Evolutionary conservation across 1,139 yeast species (phyloP), one percentile per base, ranked within the genome.

Genomic region (Wickerhamomyces sp.): DNA sequence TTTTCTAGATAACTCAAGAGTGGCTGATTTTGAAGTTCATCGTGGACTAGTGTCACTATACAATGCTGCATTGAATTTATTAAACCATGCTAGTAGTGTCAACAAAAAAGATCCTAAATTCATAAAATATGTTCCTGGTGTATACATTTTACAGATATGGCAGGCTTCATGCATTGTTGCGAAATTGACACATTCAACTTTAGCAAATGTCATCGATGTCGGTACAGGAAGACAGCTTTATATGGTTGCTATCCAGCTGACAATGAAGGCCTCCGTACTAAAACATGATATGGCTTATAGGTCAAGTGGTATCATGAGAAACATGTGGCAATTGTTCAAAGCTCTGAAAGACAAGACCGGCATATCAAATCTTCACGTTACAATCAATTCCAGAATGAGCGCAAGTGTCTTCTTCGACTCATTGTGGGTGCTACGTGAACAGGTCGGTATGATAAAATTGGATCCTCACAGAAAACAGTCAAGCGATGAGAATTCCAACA

Each of bases 341-440:
- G 41, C 51, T 12, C 28, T 53, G 25, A 42, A 51, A 45, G 55
- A 42, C 30, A 54, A 49, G 44, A 44, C 47, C 9, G 42, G 44
- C 20, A 56, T 54, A 22, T 57, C 60, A n/a, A 64, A 63, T 39
- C 40, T 64, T 35, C 52, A 72, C 30, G 78, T 89, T 13, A 72
- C 74, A 3, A 81, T 89, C 12, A 71, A 87, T 35, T 81, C 94
- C 9, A 73, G 97, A 49, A 83, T 87, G 95, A 77, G 95, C 5
- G 96, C 96, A 0, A 83, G 94, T 40, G 89, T 90, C 3, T 88
- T 92, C 54, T 92, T 90, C 59, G 98, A 92, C 60, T 82, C 92
- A 54, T 65, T 92, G 41, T 85, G 89, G 76, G 72, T 87, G 7
- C 66, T 90, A 52, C 69, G 96, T 51, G 92, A 86, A 49, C 85